phyloP scores from a whole-genome alignment of 2,329 filamentous ascomycete species.

The Colletotrichum endophyticum region DNA sequence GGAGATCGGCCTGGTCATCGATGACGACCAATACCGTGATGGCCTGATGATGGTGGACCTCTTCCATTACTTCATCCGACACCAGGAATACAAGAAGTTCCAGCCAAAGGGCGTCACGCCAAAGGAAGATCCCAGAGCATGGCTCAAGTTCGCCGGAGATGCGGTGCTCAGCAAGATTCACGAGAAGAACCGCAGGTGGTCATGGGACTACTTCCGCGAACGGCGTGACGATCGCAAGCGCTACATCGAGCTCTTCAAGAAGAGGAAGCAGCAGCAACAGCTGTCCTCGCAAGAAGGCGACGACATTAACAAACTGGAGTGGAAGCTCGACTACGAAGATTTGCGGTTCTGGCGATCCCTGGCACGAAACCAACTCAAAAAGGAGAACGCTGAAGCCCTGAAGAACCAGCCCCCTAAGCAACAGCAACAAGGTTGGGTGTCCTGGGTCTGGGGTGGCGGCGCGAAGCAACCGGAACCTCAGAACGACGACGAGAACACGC shows the following conservation, averaged over 20 bases:
- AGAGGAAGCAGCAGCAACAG: slow-evolving; percentile 78
- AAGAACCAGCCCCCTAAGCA: slow-evolving; percentile 61
- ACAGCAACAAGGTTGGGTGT: slow-evolving; percentile 84
- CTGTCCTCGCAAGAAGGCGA: slow-evolving; percentile 73
- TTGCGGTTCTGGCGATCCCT: slow-evolving; percentile 96
- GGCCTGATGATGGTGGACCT: slow-evolving; percentile 97
- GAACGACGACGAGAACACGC: slow-evolving; percentile 71
- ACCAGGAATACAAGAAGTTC: slow-evolving; percentile 94
- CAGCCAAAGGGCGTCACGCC: slow-evolving; percentile 82
- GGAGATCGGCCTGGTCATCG: slow-evolving; percentile 96
- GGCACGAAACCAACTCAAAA: slow-evolving; percentile 91
- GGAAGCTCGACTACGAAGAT: slow-evolving; percentile 92
- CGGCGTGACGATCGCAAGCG: slow-evolving; percentile 85
- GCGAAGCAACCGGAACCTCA: slow-evolving; percentile 68
- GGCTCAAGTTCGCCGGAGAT: slow-evolving; percentile 89
- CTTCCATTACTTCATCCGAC: slow-evolving; percentile 97
- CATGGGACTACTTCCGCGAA: slow-evolving; percentile 94
- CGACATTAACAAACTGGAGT: slow-evolving; percentile 78
- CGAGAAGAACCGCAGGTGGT: slow-evolving; percentile 90
- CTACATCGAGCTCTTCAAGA: slow-evolving; percentile 97
- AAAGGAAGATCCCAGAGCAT: slow-evolving; percentile 90
- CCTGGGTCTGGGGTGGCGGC: slow-evolving; percentile 82
- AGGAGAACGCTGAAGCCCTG: slow-evolving; percentile 90
- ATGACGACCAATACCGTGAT: slow-evolving; percentile 97
- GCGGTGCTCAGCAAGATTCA: slow-evolving; percentile 94